Evolutionary conservation across 2,329 filamentous ascomycete genomes (phyloP), one percentile per base, ranked within the genome.

Genomic region (Aspergillus viridinutans): DNA sequence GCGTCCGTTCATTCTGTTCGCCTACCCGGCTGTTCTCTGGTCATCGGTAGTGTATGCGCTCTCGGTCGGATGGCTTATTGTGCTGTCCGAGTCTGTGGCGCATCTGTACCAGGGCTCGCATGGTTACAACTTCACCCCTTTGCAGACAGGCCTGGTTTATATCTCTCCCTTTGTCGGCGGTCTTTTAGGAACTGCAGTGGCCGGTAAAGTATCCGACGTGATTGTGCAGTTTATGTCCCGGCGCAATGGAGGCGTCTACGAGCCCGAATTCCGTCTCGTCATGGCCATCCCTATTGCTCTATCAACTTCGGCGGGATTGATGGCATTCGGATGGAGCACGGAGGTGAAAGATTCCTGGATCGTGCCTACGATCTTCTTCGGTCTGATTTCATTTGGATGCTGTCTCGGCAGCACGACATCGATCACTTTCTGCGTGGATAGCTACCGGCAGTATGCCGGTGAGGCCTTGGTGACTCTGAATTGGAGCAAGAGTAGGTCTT

Each of bases 261-360:
- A 97, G 72, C 93, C 93, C 0, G 93, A 97, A 73, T 97, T 95
- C 69, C 85, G 92, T 6, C 83, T 96, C 0, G 83, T 96, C 47
- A 96, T 97, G 93, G 90, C 86, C 0, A 75, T 88, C 3, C 93
- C 92, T 0, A 87, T 97, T 32, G 80, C 88, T 0, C 67, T 97
- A 54, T 85, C 86, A 3, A 97, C 92, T 0, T 85, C 87, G 1
- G 85, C 93, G 32, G 94, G 94, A 0, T 82, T 97, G 17, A 96
- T 97, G 86, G 93, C 92, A 2, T 97, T 94, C 68, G 93, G 93
- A n/a, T 97, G 93, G 94, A 92, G 89, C 9, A 90, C 89, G 0
- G 74, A 90, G 60, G 82, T 87, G 56, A 80, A 80, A 25, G 85
- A 97, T 67, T 80, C 82, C 23, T 97, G 90, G 90, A 95, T 96